phyloP scores from a whole-genome alignment of 108 stramenopile species.

The Fistulifera solaris region DNA sequence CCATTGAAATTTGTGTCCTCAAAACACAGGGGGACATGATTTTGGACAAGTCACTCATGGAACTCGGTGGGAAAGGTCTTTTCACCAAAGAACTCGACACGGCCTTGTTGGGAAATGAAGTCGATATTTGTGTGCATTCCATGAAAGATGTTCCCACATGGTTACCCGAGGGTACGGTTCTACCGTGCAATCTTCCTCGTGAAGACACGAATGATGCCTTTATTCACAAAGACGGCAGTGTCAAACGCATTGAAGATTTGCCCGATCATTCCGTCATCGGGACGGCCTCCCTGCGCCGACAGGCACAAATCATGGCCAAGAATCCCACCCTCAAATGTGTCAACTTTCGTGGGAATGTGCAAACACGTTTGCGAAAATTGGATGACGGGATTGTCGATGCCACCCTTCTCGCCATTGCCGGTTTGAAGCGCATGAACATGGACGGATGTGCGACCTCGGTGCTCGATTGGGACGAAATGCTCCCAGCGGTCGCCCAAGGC shows the following conservation, averaged over 20 bases:
- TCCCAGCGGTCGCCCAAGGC: slow-evolving; percentile 98
- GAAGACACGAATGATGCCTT: slow-evolving; percentile 99
- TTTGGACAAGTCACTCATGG: slow-evolving; percentile 97
- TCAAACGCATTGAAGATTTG: slow-evolving; percentile 77
- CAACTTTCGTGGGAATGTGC: slow-evolving; percentile 99
- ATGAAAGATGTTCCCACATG: slow-evolving; percentile 99
- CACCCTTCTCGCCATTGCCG: slow-evolving; percentile 96
- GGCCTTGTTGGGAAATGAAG: slow-evolving; percentile 91
- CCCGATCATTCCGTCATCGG: slow-evolving; percentile 94
- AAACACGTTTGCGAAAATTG: slow-evolving; percentile 97
- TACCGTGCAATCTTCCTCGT: slow-evolving; percentile 95
- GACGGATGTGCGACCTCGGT: slow-evolving; percentile 84
- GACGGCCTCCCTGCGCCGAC: slow-evolving; percentile 95
- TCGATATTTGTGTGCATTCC: slow-evolving; percentile 99
- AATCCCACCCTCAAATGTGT: slow-evolving; percentile 96
- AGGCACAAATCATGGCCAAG: slow-evolving; percentile 90
- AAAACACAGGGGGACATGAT: slow-evolving; percentile 99
- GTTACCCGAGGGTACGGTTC: slow-evolving; percentile 93
- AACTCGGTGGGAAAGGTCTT: slow-evolving; percentile 98
- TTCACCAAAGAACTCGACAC: slow-evolving; percentile 99
- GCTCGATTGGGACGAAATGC: slow-evolving; percentile 95
- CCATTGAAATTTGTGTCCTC: slow-evolving; percentile 95
- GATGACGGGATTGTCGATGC: slow-evolving; percentile 98
- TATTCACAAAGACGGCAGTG: slow-evolving; percentile 53
- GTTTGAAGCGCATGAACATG: slow-evolving; percentile 98